These are phyloP conservation scores for Colletotrichum lupini DNA, from an alignment of 2,329 filamentous ascomycete genomes.

Conservation along the genomic window DNA sequence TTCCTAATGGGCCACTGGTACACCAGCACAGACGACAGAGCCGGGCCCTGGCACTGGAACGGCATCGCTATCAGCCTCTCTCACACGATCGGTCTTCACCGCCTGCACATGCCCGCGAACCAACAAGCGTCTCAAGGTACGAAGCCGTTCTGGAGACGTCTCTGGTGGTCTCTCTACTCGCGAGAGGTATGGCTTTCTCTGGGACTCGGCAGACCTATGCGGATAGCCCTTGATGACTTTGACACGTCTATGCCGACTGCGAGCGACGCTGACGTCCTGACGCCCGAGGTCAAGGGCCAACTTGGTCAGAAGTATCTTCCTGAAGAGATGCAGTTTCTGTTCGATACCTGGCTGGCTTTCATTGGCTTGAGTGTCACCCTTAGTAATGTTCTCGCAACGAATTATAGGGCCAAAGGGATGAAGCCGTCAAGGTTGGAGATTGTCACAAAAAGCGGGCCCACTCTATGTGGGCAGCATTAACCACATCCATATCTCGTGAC, in stretches of 20 bases:
- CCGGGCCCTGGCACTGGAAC: conserved; percentile 57
- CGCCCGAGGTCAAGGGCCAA: conserved; percentile 1
- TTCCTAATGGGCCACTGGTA: conserved; percentile 56
- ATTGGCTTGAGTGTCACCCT: conserved; percentile 5
- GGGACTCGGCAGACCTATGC: conserved; percentile 29
- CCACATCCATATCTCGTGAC: too few species aligned
- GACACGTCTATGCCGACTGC: conserved; percentile 22
- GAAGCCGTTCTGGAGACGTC: conserved; percentile 24
- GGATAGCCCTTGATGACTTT: conserved; percentile 22
- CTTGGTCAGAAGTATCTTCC: conserved; percentile 18
- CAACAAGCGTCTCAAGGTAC: background rate
- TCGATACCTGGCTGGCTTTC: conserved; percentile 8
- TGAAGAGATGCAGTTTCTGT: background rate
- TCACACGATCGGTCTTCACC: conserved; percentile 55
- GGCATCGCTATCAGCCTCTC: conserved; percentile 55
- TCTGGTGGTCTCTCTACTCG: conserved; percentile 28
- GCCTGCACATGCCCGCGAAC: conserved; percentile 27
- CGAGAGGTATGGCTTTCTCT: conserved; percentile 30
- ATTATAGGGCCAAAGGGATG: conserved; percentile 6
- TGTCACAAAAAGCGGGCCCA: too few species aligned
- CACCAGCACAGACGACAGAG: conserved; percentile 51
- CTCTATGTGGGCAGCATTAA: too few species aligned
- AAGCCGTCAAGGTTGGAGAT: conserved; percentile 11
- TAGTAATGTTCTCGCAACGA: conserved; percentile 6
- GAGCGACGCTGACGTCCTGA: conserved; percentile 15